Evolutionary conservation across 805 yeast species (phyloP).

Genomic region (Scheffersomyces ergatensis): DNA sequence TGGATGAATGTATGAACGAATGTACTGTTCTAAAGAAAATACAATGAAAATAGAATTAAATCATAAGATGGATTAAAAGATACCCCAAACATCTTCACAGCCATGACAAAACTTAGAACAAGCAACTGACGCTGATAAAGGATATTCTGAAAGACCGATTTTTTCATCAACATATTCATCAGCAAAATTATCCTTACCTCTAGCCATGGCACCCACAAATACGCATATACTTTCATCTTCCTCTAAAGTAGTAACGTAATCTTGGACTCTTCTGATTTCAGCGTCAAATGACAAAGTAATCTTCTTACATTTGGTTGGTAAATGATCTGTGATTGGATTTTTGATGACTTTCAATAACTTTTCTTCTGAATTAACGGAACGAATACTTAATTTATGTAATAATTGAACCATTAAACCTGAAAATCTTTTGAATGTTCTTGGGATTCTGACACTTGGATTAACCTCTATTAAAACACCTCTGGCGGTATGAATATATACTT

Average conservation of each 20-base stretch:
- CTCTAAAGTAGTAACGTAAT: slow-evolving; percentile 75
- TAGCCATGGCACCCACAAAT: slow-evolving; percentile 98
- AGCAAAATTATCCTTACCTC: slow-evolving; percentile 96
- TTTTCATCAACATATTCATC: slow-evolving; percentile 97
- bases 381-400: slow-evolving; percentile 85
- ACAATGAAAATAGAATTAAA: no score
- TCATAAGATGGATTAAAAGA: slow-evolving; percentile 31
- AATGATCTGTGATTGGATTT: slow-evolving; percentile 94
- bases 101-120: slow-evolving; percentile 98
- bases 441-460: slow-evolving; percentile 94
- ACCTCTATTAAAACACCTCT: slow-evolving; percentile 93
- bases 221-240: slow-evolving; percentile 94
- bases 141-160: slow-evolving; percentile 92
- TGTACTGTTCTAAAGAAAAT: no score
- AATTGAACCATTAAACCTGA: slow-evolving; percentile 98
- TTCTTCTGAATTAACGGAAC: slow-evolving; percentile 94
- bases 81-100: slow-evolving; percentile 97
- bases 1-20: background rate
- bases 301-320: slow-evolving; percentile 94
- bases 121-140: slow-evolving; percentile 95
- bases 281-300: slow-evolving; percentile 92
- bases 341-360: slow-evolving; percentile 90
- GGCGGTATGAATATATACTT: slow-evolving; percentile 94
- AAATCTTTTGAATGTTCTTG: slow-evolving; percentile 96
- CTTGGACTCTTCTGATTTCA: slow-evolving; percentile 81